Conservation (phyloP, 768 basidiomycete species). For the Pleurotus sapidus region DNA sequence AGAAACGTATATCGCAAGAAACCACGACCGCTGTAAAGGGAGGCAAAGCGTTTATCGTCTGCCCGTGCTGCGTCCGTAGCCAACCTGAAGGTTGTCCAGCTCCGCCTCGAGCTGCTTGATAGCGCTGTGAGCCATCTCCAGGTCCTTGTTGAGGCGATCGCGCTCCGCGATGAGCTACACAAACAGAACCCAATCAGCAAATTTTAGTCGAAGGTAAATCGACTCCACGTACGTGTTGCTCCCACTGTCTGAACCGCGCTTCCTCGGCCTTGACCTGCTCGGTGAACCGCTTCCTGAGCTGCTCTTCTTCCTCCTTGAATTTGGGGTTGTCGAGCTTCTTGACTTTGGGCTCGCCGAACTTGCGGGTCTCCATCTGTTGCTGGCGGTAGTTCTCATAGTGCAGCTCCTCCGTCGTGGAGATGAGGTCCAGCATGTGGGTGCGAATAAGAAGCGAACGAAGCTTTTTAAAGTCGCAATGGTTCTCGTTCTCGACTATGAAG, state of each 20-base stretch:
- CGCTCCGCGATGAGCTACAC: conserved; percentile 93
- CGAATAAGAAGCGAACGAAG: conserved; percentile 92
- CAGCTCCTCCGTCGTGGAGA: conserved; percentile 90
- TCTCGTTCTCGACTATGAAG: conserved; percentile 89
- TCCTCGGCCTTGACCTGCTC: conserved; percentile 99
- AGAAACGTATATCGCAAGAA: not conserved
- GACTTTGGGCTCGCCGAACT: conserved; percentile 97
- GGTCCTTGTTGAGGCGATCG: conserved; percentile 98
- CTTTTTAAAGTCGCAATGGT: conserved; percentile 99
- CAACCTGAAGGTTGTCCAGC: conserved; percentile 85
- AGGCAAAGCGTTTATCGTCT: conserved; percentile 46
- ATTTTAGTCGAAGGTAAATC: conserved; percentile 1
- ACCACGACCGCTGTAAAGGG: too few species aligned
- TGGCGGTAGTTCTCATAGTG: conserved; percentile 99
- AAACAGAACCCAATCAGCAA: conserved; percentile 9
- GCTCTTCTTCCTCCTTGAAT: conserved; percentile 99
- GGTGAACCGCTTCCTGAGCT: conserved; percentile 94
- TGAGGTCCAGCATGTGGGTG: conserved; percentile 98
- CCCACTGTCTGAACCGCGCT: conserved; percentile 97
- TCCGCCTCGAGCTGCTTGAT: conserved; percentile 92
- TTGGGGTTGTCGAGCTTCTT: conserved; percentile 99
- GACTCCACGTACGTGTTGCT: conserved; percentile 78
- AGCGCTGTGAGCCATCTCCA: conserved; percentile 87
- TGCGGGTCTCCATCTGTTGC: conserved; percentile 99
- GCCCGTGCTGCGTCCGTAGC: conserved; percentile 70